Evolutionary conservation across 1,284 basidiomycete species (phyloP).

Genomic region (Microbotryomycetes sp.): DNA sequence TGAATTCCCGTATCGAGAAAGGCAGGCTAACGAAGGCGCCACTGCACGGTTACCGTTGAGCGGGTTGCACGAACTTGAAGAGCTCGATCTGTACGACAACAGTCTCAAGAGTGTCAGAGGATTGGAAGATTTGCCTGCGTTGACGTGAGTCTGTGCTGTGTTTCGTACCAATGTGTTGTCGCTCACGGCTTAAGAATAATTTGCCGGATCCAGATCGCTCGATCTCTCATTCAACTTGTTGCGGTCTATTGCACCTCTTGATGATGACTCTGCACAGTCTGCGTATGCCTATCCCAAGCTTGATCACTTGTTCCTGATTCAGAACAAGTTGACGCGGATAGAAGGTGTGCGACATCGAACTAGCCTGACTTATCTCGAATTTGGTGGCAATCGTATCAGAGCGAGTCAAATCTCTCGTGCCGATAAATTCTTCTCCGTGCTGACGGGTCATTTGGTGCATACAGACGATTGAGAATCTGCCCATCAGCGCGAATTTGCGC

Average conservation of each 20-base stretch:
- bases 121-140: conserved; percentile 56
- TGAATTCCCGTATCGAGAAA: conserved; percentile 27
- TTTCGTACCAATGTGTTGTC: background rate
- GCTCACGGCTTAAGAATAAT: background rate
- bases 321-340: conserved; percentile 86
- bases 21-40: conserved; percentile 44
- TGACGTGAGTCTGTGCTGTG: conserved; percentile 58
- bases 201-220: conserved; percentile 53
- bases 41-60: conserved; percentile 47
- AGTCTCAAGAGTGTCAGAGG: conserved; percentile 68
- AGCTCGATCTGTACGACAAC: conserved; percentile 95
- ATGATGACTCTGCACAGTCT: conserved; percentile 54
- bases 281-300: conserved; percentile 51
- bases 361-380: conserved; percentile 75
- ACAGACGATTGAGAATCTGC: conserved; percentile 72
- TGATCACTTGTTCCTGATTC: conserved; percentile 76
- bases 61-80: conserved; percentile 65
- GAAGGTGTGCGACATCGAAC: conserved; percentile 51
- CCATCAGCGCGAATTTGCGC: conserved; percentile 55
- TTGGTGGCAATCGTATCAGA: conserved; percentile 86
- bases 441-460: background rate
- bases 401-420: conserved; percentile 46
- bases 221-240: conserved; percentile 96
- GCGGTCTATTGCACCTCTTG: conserved; percentile 55
- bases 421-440: conserved; percentile 3